Percentiles rank a stretch among this genome's conserved stretches.
phyloP scores from a whole-genome alignment of 768 basidiomycete species.

The Agrocybe praecox region DNA sequence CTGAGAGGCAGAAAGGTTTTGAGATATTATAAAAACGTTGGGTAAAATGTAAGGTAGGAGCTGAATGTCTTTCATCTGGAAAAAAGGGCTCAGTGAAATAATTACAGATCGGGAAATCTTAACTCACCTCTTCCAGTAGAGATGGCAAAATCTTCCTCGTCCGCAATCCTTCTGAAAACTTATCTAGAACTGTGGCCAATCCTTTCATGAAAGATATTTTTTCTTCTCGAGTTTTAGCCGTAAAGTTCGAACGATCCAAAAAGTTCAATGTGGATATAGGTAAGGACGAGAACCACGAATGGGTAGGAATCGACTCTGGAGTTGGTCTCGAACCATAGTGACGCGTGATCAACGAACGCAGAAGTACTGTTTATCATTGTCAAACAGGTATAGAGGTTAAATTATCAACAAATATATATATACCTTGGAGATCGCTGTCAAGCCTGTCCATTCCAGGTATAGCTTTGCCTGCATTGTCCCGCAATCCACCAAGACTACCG shows the following conservation, averaged over 20 bases:
- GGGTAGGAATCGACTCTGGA: constrained; percentile 77
- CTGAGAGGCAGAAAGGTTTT: constrained; percentile 72
- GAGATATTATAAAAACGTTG: constrained; percentile 91
- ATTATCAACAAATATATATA: neutral
- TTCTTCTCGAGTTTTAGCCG: constrained; percentile 91
- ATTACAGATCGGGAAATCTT: neutral
- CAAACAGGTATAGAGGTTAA: constrained; percentile 5
- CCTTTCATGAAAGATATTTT: constrained; percentile 98
- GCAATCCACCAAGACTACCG: constrained; percentile 68
- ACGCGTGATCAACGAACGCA: constrained; percentile 81
- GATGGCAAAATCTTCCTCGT: constrained; percentile 90
- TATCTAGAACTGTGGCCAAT: constrained; percentile 73
- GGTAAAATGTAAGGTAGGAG: constrained; percentile 95
- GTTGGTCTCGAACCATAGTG: constrained; percentile 73
- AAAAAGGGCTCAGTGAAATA: neutral
- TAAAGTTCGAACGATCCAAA: constrained; percentile 93
- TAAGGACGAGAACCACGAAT: constrained; percentile 92
- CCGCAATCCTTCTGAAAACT: constrained; percentile 85
- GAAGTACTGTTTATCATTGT: constrained; percentile 56
- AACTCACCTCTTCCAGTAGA: constrained; percentile 84
- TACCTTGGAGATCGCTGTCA: constrained; percentile 77
- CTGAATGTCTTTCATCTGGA: constrained; percentile 90
- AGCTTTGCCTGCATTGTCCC: constrained; percentile 69
- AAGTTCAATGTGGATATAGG: constrained; percentile 97
- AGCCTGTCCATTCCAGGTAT: constrained; percentile 63